A percentile compares a stretch with the other conserved stretches of the same genome.
Evolutionary conservation across 345 rosid species (phyloP).

Genomic region (Citropsis articulata): DNA sequence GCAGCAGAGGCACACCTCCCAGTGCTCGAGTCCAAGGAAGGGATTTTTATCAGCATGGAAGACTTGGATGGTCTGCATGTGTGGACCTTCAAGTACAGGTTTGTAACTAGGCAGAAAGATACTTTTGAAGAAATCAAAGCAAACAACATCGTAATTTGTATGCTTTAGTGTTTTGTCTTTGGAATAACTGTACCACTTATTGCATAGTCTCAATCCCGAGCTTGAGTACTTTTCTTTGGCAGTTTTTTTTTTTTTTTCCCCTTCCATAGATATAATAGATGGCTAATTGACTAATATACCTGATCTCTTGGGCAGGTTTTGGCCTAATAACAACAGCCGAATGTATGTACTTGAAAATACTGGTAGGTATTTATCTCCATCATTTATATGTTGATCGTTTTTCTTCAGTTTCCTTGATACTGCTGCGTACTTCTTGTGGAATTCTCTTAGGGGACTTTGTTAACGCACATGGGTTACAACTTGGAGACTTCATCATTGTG

Average conservation of each 20-base stretch:
- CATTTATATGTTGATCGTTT: background rate
- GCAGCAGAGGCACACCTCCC: slow-evolving; percentile 95
- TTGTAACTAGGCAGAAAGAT: background rate
- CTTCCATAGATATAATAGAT: no score
- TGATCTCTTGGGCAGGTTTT: slow-evolving; percentile 54
- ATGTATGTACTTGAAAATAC: slow-evolving; percentile 98
- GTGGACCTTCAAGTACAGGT: slow-evolving; percentile 98
- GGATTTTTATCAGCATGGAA: slow-evolving; percentile 68
- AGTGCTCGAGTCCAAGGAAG: slow-evolving; percentile 78
- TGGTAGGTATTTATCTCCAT: slow-evolving; percentile 36
- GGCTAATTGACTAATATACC: slow-evolving; percentile 4
- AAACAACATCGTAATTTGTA: background rate
- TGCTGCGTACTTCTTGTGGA: background rate
- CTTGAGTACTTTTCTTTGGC: background rate
- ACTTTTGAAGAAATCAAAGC: background rate
- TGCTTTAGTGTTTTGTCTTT: background rate
- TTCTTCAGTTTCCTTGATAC: background rate
- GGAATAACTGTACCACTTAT: background rate
- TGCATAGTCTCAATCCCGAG: background rate
- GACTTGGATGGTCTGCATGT: slow-evolving; percentile 75
- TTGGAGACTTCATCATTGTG: slow-evolving; percentile 80
- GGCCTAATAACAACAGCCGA: slow-evolving; percentile 98
- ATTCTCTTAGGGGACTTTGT: slow-evolving; percentile 74
- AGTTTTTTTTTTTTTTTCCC: background rate
- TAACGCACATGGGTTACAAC: slow-evolving; percentile 66